Base-by-base conservation (phyloP, 2,329 filamentous ascomycete species). In the Periconia sp. region DNA sequence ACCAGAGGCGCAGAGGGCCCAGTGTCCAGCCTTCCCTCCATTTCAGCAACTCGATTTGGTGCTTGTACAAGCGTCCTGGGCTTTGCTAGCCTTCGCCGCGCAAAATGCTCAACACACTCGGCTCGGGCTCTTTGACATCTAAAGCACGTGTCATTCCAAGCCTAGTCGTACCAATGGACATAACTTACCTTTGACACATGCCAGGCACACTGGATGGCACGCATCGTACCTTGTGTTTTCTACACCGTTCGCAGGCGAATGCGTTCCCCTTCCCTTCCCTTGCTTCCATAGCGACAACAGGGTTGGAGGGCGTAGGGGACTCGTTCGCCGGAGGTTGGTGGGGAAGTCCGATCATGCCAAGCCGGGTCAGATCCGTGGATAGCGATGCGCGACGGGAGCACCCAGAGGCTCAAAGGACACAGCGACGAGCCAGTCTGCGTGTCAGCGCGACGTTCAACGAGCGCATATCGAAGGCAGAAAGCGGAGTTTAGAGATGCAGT, bases 261-360 rank as follows among this genome's bases (percentile, higher is more conserved):
- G 65, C 64, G 42, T 69, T 69, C 31, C 65, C 63, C 47, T 65
- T 61, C 22, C 62, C 63, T 48, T 68, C 65, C 59, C 57, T 65
- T 55, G 52, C 53, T 33, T 68, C 65, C 63, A 68, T 66, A 45
- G 56, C 51, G 61, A 53, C 43, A 38, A 50, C 57, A 46, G 58
- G 53, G 49, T 37, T 56, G 47, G 59, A 44, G 55, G 57, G 54
- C 41, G 49, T 54, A 46, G 56, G 55, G 48, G 55, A 52, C 32
- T 54, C 52, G 56, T 36, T 47, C 33, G 56, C 49, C 57, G 56
- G 50, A 52, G 61, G 54, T 39, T 59, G 58, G 50, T 68, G 64
- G 64, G 65, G 65, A 66, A 66, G 62, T 61, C 61, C 65, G 63
- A 62, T 56, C 58, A 60, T 59, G 63, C 63, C 62, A 64, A 66